Evolutionary conservation across 2,329 filamentous ascomycete species (phyloP).

Genomic region (Penicillium crustosum): DNA sequence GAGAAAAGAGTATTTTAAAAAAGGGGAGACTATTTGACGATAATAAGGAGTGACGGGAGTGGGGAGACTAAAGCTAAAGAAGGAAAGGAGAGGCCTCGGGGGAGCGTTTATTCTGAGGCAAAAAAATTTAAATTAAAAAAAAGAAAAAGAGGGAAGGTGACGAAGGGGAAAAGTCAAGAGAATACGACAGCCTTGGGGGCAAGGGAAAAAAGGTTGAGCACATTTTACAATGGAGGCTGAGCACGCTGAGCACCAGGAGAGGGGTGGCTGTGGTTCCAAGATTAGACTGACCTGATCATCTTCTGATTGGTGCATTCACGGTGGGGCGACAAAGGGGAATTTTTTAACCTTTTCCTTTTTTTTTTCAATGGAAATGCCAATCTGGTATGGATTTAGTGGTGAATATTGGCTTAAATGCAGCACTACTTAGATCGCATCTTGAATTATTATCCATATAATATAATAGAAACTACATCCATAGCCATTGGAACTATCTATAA

Average conservation of each 20-base stretch:
- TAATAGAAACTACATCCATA: no score
- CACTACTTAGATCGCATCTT: not conserved
- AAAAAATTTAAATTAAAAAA: slow-evolving; percentile 21
- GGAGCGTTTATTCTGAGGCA: slow-evolving; percentile 21
- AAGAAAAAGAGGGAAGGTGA: slow-evolving; percentile 1
- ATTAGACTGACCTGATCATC: not conserved
- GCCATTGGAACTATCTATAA: not conserved
- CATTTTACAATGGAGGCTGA: slow-evolving; percentile 9
- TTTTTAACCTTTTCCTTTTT: not conserved
- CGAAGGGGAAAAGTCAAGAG: slow-evolving; percentile 12
- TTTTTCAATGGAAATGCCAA: not conserved
- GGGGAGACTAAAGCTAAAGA: slow-evolving; percentile 20
- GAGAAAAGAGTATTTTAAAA: slow-evolving; percentile 3
- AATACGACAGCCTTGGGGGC: not conserved
- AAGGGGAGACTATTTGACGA: slow-evolving; percentile 17
- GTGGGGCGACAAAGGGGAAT: slow-evolving; percentile 5
- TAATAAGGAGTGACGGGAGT: slow-evolving; percentile 26
- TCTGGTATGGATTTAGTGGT: not conserved
- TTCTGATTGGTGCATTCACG: not conserved
- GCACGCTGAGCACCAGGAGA: no score
- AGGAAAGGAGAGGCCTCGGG: slow-evolving; percentile 16
- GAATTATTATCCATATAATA: not conserved
- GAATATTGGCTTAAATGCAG: not conserved
- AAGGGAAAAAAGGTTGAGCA: not conserved
- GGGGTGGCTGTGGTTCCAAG: slow-evolving; percentile 3